These are phyloP conservation scores for Glomus cerebriforme DNA, from an alignment of 192 early-diverging fungal genomes.

Conservation along the genomic window DNA sequence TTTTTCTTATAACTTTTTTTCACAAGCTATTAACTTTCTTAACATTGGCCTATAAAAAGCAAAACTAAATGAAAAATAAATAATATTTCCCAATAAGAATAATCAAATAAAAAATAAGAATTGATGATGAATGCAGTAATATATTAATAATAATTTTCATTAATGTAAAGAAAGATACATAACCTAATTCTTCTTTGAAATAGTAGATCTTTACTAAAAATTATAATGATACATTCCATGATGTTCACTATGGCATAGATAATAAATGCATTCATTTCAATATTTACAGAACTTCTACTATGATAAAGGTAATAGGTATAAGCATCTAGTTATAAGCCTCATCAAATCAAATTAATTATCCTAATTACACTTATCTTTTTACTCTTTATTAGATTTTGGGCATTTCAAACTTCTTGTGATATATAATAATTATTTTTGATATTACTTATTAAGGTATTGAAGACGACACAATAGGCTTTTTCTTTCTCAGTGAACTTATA, in stretches of 20 bases:
- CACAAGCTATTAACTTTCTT: no score
- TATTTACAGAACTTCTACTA: constrained; percentile 15
- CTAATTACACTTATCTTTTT: constrained; percentile 17
- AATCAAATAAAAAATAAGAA: constrained; percentile 22
- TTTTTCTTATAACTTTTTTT: no score
- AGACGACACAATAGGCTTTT: neutral
- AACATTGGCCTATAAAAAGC: constrained; percentile 1
- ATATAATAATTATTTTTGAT: neutral
- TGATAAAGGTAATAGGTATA: neutral
- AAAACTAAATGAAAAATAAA: neutral
- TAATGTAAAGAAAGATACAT: constrained; percentile 4
- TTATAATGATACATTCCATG: constrained; percentile 8
- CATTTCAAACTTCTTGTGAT: neutral
- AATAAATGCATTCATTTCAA: constrained; percentile 30
- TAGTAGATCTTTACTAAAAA: constrained; percentile 12
- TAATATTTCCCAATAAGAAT: neutral
- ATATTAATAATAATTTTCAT: constrained; percentile 4
- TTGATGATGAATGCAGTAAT: constrained; percentile 17
- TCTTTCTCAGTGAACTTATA: neutral
- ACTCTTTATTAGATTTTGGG: constrained; percentile 12
- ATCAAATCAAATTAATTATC: constrained; percentile 4
- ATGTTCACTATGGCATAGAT: constrained; percentile 8
- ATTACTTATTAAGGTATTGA: neutral
- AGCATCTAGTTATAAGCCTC: constrained; percentile 3
- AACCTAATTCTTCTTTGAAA: neutral